phyloP scores from a whole-genome alignment of 140 eudicot genomes.

The Senecio squalidus region DNA sequence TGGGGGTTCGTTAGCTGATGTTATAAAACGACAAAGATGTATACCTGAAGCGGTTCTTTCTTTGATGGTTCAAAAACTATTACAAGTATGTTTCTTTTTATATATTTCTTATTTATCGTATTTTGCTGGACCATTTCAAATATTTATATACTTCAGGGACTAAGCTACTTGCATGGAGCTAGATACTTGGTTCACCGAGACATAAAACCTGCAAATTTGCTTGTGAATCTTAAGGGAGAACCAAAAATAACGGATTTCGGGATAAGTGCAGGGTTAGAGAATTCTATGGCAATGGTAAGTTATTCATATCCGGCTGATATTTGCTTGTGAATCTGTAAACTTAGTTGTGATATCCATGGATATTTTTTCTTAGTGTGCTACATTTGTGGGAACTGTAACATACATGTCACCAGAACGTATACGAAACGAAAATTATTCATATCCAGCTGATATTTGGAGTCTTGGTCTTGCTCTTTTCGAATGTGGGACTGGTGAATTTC shows the following conservation, averaged over 20 bases:
- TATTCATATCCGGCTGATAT: neutral
- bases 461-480: slow-evolving; percentile 98
- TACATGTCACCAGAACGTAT: slow-evolving; percentile 98
- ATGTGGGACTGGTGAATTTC: slow-evolving; percentile 98
- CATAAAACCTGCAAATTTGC: slow-evolving; percentile 96
- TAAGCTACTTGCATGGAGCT: slow-evolving; percentile 91
- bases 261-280: slow-evolving; percentile 97
- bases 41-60: slow-evolving; percentile 90
- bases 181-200: slow-evolving; percentile 95
- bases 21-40: slow-evolving; percentile 50
- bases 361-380: slow-evolving; percentile 75
- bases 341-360: slow-evolving; percentile 17
- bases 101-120: neutral
- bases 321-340: no score
- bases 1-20: slow-evolving; percentile 92
- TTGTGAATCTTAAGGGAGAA: slow-evolving; percentile 96
- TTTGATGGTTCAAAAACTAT: slow-evolving; percentile 69
- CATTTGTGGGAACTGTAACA: slow-evolving; percentile 98
- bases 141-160: slow-evolving; percentile 41
- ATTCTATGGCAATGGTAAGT: slow-evolving; percentile 93
- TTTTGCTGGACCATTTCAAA: neutral
- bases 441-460: slow-evolving; percentile 99
- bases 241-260: slow-evolving; percentile 97
- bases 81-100: slow-evolving; percentile 42
- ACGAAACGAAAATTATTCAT: slow-evolving; percentile 85